Evolutionary conservation across 768 basidiomycete species (phyloP), one percentile per base, ranked within the genome.

Genomic region (Macrolepiota albuminosa): DNA sequence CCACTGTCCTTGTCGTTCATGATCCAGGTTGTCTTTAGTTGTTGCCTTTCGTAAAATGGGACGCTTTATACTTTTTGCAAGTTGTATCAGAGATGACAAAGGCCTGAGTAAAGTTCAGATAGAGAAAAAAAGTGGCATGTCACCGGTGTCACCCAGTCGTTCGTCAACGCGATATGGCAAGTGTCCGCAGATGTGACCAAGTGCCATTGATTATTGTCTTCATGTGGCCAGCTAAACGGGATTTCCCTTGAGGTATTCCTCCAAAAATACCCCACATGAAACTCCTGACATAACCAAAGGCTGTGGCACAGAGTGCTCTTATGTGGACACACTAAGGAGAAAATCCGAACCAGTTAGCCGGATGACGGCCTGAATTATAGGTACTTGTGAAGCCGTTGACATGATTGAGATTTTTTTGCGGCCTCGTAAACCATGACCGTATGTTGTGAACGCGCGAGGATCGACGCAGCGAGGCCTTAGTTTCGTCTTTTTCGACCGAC

Each of bases 1-100:
- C 36, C 39, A 68, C 70, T 70, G 68, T 63, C 71, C 71, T 58
- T 64, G 47, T 26, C 59, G 26, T 4, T 54, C 53, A 4, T 2
- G 1, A 43, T 21, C 29, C 40, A 42, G 31, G 11, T 14, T 40
- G 14, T 8, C 39, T 39, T 6, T 3, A 21, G 21, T 21, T 42
- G 11, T 14, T 40, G 14, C 8, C 39, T 39, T 6, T 3, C 16
- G 18, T 13, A 18, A 40, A 37, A 11, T 29, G n/a, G 18, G 31
- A 24, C 3, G 31, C 2, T 18, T 16, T 6, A 4, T 16, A 7
- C 48, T 10, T 13, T n/a, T 33, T 13, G 33, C 9, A 37, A 52
- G 49, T 18, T 51, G 34, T 18, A 5, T 6, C 33, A 10, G 21
- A 36, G 5, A 10, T 24, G 24, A 18, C 40, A 9, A 7, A 26